Base-by-base conservation (phyloP, 345 rosid genomes). In the Corymbia maculata region DNA sequence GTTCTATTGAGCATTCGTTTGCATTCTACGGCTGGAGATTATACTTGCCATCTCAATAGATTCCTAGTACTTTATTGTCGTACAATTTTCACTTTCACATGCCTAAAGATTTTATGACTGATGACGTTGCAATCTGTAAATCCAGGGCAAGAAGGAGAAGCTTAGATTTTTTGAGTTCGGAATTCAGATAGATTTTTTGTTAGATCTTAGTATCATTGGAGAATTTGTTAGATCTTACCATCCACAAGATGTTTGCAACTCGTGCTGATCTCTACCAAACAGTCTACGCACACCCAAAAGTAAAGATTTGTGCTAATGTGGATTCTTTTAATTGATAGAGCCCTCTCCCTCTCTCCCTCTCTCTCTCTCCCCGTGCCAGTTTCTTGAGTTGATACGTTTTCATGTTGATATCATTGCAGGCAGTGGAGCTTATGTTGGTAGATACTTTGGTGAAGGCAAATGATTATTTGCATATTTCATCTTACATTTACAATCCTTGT, bases 271-370 rank as follows among this genome's bases (percentile, higher is more conserved):
- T 96, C 53, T 93, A 95, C 90, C 95, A 97, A 89, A 96, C 97
- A n/a, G 98, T 97, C 86, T 97, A 97, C 89, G 94, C 95, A 22
- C 99, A 97, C 93, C 93, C 99, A 87, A 97, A 97, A 95, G 99
- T 96, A 87, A 97, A 95, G 99, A 99, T 97, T 91, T 10, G 32
- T 87, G 36, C 85, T 51, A 47, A 42, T 89, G 79, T 89, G 88
- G 53, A 70, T 66, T 51, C 52, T 66, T 51, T 86, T 79, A 28
- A n/a, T 55, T 3, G 32, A 52, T 16, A 52, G 11, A 61, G 55
- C 79, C 70, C 42, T 36, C 42, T 4, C 42, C 42, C 4, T 36
- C 42, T 36, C 42, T 36, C 42, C 42, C 42, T 36, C 42, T 36
- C 45, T 30, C 86, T 85, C 87, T 87, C 42, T 36, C 52, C 79